A percentile compares a stretch with the other conserved stretches of the same genome.
These are phyloP conservation scores for Suhomyces pyralidae DNA, from an alignment of 805 yeast species.

Conservation along the genomic window DNA sequence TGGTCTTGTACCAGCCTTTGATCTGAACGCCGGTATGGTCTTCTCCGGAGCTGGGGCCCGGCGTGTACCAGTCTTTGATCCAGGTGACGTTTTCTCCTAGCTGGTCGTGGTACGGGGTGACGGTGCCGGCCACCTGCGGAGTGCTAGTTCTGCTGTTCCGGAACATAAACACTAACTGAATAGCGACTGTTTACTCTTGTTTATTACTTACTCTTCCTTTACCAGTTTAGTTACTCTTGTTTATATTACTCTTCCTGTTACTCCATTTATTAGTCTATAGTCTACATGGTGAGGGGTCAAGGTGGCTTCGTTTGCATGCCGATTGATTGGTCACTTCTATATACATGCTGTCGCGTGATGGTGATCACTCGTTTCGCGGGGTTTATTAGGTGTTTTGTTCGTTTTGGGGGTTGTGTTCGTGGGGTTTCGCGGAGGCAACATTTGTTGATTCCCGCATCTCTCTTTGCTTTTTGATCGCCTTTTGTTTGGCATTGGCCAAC, in stretches of 20 bases:
- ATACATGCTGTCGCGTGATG: neutral
- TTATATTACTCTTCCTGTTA: too few relatives aligned
- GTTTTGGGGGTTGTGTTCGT: neutral
- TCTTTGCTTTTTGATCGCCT: slow-evolving; percentile 23
- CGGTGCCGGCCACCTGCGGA: slow-evolving; percentile 4
- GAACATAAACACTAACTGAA: slow-evolving; percentile 1
- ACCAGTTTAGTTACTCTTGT: too few relatives aligned
- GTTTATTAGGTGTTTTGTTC: too few relatives aligned
- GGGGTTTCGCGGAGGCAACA: slow-evolving; percentile 2
- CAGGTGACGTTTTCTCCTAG: slow-evolving; percentile 29
- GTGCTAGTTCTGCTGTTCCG: slow-evolving; percentile 16
- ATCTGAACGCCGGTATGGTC: slow-evolving; percentile 6
- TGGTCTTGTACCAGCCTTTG: slow-evolving; percentile 40
- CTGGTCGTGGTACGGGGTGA: slow-evolving; percentile 16
- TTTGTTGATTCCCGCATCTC: too few relatives aligned
- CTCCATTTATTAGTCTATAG: too few relatives aligned
- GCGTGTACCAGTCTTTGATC: slow-evolving; percentile 38
- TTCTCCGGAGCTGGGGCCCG: neutral
- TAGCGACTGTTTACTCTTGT: too few relatives aligned
- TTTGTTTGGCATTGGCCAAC: slow-evolving; percentile 37
- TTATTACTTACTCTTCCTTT: too few relatives aligned
- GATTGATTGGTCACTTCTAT: neutral
- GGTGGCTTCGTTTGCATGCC: neutral
- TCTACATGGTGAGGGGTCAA: neutral
- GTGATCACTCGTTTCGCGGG: neutral